A percentile compares a stretch with the other conserved stretches of the same genome.
phyloP scores from a whole-genome alignment of 208 protist species.

The Jaenimonas drosophilae region DNA sequence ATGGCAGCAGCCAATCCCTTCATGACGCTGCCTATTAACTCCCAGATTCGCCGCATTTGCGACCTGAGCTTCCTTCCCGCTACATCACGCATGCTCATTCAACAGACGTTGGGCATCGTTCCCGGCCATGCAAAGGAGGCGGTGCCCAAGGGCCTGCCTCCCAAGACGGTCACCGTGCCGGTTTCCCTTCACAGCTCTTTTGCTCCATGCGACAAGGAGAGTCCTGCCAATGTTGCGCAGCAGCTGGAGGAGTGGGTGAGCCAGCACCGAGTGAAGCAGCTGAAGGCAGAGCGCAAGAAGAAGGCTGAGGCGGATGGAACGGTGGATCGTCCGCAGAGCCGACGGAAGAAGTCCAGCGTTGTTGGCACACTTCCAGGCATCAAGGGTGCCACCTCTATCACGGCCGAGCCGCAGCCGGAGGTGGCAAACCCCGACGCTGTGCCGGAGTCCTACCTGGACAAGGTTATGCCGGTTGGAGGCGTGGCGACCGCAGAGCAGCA shows the following conservation, averaged over 20 bases:
- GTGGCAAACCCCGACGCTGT: background rate
- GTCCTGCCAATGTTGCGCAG: conserved; percentile 13
- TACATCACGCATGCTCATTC: too few relatives aligned
- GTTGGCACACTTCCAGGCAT: too few relatives aligned
- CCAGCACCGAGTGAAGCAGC: background rate
- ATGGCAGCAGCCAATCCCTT: too few relatives aligned
- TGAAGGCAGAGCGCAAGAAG: background rate
- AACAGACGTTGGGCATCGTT: too few relatives aligned
- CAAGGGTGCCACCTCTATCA: too few relatives aligned
- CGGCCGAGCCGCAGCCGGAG: too few relatives aligned
- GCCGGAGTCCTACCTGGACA: conserved; percentile 5
- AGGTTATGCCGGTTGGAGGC: conserved; percentile 16
- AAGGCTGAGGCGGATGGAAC: background rate
- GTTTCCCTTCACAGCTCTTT: conserved; percentile 2
- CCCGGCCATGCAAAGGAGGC: background rate
- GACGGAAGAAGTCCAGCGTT: background rate
- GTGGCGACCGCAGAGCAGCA: conserved; percentile 34
- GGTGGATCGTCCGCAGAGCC: background rate
- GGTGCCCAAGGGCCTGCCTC: background rate
- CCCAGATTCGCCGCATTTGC: too few relatives aligned
- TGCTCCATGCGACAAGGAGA: background rate
- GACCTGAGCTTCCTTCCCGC: too few relatives aligned
- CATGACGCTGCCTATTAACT: too few relatives aligned
- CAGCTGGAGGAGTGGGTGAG: conserved; percentile 19
- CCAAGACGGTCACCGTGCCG: conserved; percentile 4